Conservation (phyloP, 2,329 filamentous ascomycete genomes). For the Colletotrichum sublineola region DNA sequence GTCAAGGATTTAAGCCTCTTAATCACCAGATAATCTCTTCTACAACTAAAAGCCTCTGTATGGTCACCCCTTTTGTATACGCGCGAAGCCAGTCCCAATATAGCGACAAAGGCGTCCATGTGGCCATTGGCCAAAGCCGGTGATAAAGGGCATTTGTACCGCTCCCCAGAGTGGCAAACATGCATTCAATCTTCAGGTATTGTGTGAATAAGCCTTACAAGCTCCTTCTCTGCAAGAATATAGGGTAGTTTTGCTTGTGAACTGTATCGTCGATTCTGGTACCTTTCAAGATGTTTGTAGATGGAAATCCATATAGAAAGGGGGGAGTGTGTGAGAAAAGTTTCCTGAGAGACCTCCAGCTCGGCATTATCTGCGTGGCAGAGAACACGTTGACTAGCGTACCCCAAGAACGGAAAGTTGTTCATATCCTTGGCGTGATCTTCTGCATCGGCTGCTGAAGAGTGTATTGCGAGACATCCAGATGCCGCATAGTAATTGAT, state of each 20-base stretch:
- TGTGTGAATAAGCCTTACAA: constrained; percentile 48
- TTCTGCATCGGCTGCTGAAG: neutral
- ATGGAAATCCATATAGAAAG: constrained; percentile 48
- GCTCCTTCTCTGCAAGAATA: constrained; percentile 50
- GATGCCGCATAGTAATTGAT: constrained; percentile 45
- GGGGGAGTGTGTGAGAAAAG: constrained; percentile 51
- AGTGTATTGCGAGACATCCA: neutral
- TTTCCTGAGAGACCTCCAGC: constrained; percentile 46
- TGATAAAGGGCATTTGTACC: constrained; percentile 52
- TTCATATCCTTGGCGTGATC: neutral
- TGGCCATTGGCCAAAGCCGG: constrained; percentile 51
- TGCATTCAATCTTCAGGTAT: constrained; percentile 37
- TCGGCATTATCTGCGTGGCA: constrained; percentile 56
- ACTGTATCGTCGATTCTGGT: constrained; percentile 46
- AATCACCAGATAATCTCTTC: constrained; percentile 4
- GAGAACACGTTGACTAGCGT: constrained; percentile 57
- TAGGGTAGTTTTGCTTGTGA: constrained; percentile 49
- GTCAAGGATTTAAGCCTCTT: constrained; percentile 42
- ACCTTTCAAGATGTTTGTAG: constrained; percentile 50
- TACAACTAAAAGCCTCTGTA: constrained; percentile 12
- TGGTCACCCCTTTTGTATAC: constrained; percentile 26
- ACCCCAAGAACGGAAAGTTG: constrained; percentile 60
- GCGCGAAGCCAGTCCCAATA: constrained; percentile 43
- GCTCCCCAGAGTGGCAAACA: constrained; percentile 44
- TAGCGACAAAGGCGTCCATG: constrained; percentile 45